Base-by-base conservation (phyloP, 139 green algal species). In the Coelastrella sp. region DNA sequence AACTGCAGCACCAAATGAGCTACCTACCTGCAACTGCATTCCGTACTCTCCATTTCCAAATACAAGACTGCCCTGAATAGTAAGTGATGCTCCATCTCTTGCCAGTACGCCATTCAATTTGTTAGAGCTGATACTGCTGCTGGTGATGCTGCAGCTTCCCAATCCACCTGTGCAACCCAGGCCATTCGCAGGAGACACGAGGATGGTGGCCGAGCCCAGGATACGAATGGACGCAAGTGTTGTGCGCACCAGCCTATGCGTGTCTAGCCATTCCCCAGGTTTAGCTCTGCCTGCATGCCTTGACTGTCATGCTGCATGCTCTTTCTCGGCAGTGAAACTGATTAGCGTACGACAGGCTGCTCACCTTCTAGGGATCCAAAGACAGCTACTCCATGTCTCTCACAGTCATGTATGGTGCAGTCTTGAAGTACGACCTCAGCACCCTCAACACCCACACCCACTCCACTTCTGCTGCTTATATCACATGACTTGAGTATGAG, bases 361-460 rank as follows among this genome's bases (percentile, higher is more conserved):
- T 32, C 32, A 90, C 86, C 75, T 75, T 90, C 86, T 6, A 90
- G 17, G 3, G 59, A 68, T 6, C 86, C 86, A 83, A 74, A 90
- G 5, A 74, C 86, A 47, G 86, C 86, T 13, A 90, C 86, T 7
- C 86, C 86, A 82, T 90, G 86, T 2, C 60, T 56, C 0, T 23
- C 60, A 59, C 86, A 90, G 86, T 90, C 74, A 13, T 90, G 86
- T 7, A 90, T 13, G 16, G 7, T 22, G 23, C 73, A 85, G 86
- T n/a, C 47, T 4, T 84, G 6, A 22, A 90, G 11, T 22, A 75
- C 66, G 60, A 90, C 17, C 74, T 14, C 14, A 20, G 74, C 86
- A 4, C 86, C 86, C 61, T 90, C 68, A 17, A 85, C 74, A 11
- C 74, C 73, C 32, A 85, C 86, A 6, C 86, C 86, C 11, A 77